These are phyloP conservation scores for Claviceps sp. DNA, from an alignment of 2,329 filamentous ascomycete species.

Conservation along the genomic window DNA sequence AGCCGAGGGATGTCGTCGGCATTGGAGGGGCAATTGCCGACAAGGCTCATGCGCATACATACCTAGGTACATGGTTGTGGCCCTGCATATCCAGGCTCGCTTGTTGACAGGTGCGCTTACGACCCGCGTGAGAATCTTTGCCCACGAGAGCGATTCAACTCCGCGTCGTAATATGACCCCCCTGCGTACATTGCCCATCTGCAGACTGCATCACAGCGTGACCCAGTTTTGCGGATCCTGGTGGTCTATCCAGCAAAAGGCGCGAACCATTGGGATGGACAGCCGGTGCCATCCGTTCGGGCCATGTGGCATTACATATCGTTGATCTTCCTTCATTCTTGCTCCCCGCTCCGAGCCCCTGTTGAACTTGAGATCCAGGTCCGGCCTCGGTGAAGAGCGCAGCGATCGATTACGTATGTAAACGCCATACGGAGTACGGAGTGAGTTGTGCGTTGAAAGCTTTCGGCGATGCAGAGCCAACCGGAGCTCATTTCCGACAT, in stretches of 20 bases:
- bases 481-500: not conserved
- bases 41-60: not conserved
- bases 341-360: not conserved
- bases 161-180: slow-evolving; percentile 4
- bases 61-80: not conserved
- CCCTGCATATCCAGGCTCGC: not conserved
- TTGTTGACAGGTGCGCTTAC: not conserved
- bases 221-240: slow-evolving; percentile 4
- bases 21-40: slow-evolving; percentile 5
- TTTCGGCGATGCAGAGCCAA: not conserved
- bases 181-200: not conserved
- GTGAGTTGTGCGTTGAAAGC: not conserved
- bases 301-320: not conserved
- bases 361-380: no score
- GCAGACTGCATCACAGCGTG: not conserved
- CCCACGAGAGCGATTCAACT: not conserved
- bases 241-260: not conserved
- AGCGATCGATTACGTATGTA: no score
- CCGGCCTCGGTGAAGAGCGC: no score
- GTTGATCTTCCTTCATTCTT: not conserved
- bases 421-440: not conserved
- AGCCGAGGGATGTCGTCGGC: not conserved
- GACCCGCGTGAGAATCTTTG: not conserved
- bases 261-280: slow-evolving; percentile 4
- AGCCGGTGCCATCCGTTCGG: slow-evolving; percentile 1